Base-by-base conservation (phyloP, 2,329 filamentous ascomycete species). In the Tricladium varicosporioides region DNA sequence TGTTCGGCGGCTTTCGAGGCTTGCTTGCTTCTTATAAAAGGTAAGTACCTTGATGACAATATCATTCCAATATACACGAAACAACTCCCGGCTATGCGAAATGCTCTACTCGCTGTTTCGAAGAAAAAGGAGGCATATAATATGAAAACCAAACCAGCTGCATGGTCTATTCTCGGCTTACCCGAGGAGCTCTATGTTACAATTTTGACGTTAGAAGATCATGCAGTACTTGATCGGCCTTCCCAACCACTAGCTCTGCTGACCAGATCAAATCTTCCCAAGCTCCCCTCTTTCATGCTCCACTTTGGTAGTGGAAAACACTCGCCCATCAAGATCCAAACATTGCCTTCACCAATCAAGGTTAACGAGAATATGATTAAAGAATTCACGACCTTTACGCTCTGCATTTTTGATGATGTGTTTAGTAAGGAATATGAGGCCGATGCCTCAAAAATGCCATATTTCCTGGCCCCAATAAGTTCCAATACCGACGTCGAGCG, bases 1-100 rank as follows among this genome's bases (percentile, higher is more conserved):
- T 91, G 90, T 62, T 91, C 92, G 0, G 93, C 92, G 2, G 93
- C 94, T 0, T 97, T 93, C 69, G 84, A 92, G 67, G 84, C 88
- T 51, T 97, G 92, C 67, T 70, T 91, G 1, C 70, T 84, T 60
- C 78, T 99, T 14, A 78, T 87, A 48, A 78, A 83, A 57, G 80
- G 81, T 53, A 81, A 82, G 1, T 84, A 87, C 58, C 77, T 99
- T 5, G 84, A 97, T 67, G 80, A 85, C 0, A 77, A 91, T 68
- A 78, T 97, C 2, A 81, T 90, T 54, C 90, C 94, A 0, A 82
- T 81, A 0, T 89, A 90, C 59, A 78, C 79, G 16, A 93, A 88
- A 68, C 78, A 80, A 42, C 77, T 94, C 0, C 92, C 91, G 2
- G 80, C 77, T 0, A 93, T 95, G 88, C 82, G 90, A n/a, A 97